These are phyloP conservation scores for Dryas octopetala DNA, from an alignment of 306 rosid genomes.

Conservation along the genomic window DNA sequence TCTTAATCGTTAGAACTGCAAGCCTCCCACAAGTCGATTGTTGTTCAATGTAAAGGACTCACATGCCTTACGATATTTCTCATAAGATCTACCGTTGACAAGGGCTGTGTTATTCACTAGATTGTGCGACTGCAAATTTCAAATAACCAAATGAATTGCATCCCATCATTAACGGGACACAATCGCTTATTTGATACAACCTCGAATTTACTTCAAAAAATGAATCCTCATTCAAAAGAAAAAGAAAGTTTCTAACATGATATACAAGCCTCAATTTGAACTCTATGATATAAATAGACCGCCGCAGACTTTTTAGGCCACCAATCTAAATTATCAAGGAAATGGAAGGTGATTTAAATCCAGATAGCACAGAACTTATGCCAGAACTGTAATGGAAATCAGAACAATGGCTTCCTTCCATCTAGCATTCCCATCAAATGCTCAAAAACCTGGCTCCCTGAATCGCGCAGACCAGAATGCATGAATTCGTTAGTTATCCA, in stretches of 20 bases:
- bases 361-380: not conserved
- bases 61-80: too few relatives aligned
- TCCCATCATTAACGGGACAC: not conserved
- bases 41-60: too few relatives aligned
- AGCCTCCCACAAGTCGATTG: too few relatives aligned
- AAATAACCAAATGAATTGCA: not conserved
- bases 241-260: not conserved
- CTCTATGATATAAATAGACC: not conserved
- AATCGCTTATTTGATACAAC: not conserved
- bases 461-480: constrained; percentile 97
- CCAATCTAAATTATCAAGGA: not conserved
- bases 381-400: constrained; percentile 26
- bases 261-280: not conserved
- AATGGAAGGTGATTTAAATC: not conserved
- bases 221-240: not conserved
- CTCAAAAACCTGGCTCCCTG: constrained; percentile 70
- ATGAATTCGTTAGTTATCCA: constrained; percentile 88
- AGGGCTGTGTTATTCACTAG: not conserved
- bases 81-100: too few relatives aligned
- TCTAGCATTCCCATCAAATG: constrained; percentile 78
- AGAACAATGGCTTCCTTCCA: constrained; percentile 88
- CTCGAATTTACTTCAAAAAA: not conserved
- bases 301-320: not conserved
- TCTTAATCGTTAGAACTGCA: too few relatives aligned
- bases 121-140: not conserved